These are phyloP conservation scores for Plectosphaerella sp. DNA, from an alignment of 2,329 filamentous ascomycete species.

Conservation along the genomic window DNA sequence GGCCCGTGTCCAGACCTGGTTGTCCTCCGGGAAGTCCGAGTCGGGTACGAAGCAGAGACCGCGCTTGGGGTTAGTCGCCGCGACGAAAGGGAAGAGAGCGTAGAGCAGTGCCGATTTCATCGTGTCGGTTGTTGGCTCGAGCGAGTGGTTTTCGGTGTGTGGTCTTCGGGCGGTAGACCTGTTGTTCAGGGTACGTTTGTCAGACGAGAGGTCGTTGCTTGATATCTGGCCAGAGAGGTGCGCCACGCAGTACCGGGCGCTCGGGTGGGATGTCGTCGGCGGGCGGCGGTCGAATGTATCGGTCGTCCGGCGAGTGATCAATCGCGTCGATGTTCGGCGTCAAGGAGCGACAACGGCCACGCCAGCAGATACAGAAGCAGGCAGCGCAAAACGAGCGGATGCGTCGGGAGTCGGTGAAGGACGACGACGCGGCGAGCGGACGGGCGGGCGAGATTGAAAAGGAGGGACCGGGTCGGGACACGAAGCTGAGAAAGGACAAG, in stretches of 20 bases:
- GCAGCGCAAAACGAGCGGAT: background rate
- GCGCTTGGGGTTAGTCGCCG: conserved; percentile 53
- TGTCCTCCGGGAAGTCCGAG: conserved; percentile 50
- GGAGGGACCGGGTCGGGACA: conserved; percentile 2
- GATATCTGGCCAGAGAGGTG: background rate
- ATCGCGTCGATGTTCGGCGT: background rate
- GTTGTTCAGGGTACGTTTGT: background rate
- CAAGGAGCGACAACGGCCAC: conserved; percentile 3
- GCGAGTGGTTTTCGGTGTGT: background rate
- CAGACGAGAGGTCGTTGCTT: background rate
- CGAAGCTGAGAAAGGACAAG: conserved; percentile 1
- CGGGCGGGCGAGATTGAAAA: background rate
- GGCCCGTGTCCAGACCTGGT: conserved; percentile 56
- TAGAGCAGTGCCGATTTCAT: conserved; percentile 11
- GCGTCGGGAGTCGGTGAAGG: background rate
- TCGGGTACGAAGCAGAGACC: conserved; percentile 67
- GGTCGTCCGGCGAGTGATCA: background rate
- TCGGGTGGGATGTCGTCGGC: background rate
- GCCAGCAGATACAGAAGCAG: background rate
- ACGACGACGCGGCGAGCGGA: background rate
- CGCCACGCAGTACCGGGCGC: background rate
- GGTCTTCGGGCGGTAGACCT: too few relatives aligned
- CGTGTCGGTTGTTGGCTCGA: background rate
- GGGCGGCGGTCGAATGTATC: background rate
- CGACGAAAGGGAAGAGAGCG: conserved; percentile 14